Evolutionary conservation across 441 rosid genomes (phyloP).

Genomic region (Arabidopsis lyrata): DNA sequence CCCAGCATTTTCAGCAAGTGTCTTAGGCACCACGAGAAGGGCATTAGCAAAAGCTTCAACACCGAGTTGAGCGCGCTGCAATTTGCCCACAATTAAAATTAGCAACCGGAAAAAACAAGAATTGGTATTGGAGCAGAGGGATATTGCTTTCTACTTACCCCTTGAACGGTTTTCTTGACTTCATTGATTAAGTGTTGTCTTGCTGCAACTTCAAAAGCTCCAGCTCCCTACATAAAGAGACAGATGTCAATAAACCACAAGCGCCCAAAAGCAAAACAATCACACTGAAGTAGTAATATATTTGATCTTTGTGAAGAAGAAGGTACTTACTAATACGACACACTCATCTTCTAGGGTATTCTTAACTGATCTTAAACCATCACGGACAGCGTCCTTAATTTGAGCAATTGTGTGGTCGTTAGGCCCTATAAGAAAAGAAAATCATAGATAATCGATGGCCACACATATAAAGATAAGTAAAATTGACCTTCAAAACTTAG

Average conservation of each 20-base stretch:
- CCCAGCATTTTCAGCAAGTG: constrained; percentile 95
- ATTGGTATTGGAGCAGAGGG: constrained; percentile 13
- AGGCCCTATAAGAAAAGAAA: constrained; percentile 61
- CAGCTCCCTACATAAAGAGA: constrained; percentile 77
- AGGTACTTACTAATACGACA: constrained; percentile 73
- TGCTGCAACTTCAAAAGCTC: constrained; percentile 97
- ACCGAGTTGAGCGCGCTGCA: constrained; percentile 96
- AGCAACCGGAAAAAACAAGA: not conserved
- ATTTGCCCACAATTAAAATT: constrained; percentile 25
- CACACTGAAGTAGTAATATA: not conserved
- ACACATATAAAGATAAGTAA: not conserved
- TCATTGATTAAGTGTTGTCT: constrained; percentile 81
- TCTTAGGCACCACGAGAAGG: constrained; percentile 89
- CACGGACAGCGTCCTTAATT: constrained; percentile 96
- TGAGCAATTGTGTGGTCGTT: constrained; percentile 97
- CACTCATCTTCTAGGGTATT: constrained; percentile 96
- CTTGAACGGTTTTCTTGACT: constrained; percentile 90
- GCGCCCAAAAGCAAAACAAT: not conserved
- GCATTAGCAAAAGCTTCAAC: constrained; percentile 96
- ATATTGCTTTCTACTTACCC: constrained; percentile 59
- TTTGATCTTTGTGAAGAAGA: constrained; percentile 6
- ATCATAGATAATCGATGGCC: constrained; percentile 10
- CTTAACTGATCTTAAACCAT: constrained; percentile 93
- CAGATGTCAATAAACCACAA: constrained; percentile 18
- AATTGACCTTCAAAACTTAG: not conserved